Conservation (phyloP, 2,329 filamentous ascomycete species). For the Scedosporium boydii region DNA sequence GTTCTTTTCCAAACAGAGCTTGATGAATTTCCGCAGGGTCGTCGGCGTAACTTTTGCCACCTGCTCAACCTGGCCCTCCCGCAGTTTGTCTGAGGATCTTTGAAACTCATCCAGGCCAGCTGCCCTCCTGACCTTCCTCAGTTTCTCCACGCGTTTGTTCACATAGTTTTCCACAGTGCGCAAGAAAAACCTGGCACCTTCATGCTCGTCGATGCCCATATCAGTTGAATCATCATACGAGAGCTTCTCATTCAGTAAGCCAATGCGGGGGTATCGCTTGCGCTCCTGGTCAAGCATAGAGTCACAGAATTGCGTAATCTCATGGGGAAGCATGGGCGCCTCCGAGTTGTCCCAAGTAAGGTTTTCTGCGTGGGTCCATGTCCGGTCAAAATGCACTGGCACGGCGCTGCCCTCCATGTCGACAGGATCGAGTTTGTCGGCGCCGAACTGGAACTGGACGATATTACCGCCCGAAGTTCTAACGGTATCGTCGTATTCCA, state of each 20-base stretch:
- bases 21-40: constrained; percentile 68
- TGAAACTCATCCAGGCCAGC: constrained; percentile 36
- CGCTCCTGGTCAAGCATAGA: constrained; percentile 60
- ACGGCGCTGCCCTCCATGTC: constrained; percentile 95
- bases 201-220: constrained; percentile 64
- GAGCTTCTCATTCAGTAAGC: constrained; percentile 53
- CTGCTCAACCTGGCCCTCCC: constrained; percentile 47
- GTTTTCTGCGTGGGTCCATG: constrained; percentile 72
- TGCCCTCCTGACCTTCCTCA: constrained; percentile 43
- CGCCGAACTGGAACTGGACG: constrained; percentile 95
- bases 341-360: constrained; percentile 74
- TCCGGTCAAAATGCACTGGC: constrained; percentile 85
- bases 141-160: constrained; percentile 46
- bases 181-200: constrained; percentile 76
- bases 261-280: constrained; percentile 49
- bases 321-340: constrained; percentile 58
- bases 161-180: constrained; percentile 69
- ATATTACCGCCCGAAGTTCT: constrained; percentile 81
- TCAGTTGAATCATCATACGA: constrained; percentile 62
- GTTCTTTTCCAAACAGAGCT: constrained; percentile 79
- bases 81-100: constrained; percentile 20
- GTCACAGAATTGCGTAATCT: constrained; percentile 61
- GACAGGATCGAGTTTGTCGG: constrained; percentile 88
- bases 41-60: constrained; percentile 74
- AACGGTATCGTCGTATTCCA: constrained; percentile 89